Evolutionary conservation across 352 stramenopile species (phyloP).

Genomic region (Pythium aristosporum): DNA sequence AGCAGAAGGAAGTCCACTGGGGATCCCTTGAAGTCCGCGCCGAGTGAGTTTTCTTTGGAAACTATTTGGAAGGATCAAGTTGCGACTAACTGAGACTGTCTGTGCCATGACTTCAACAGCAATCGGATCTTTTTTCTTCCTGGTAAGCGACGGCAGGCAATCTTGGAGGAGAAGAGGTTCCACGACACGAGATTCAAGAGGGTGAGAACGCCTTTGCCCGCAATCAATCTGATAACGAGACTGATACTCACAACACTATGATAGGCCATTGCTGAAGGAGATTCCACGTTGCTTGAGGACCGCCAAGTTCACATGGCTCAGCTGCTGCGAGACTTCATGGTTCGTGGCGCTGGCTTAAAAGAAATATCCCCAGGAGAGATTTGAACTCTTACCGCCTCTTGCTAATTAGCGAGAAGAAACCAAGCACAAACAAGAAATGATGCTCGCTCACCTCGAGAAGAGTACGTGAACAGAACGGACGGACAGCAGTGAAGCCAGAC

Average conservation of each 20-base stretch:
- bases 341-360: slow-evolving; percentile 24
- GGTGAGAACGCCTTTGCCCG: slow-evolving; percentile 9
- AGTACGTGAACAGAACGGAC: slow-evolving; percentile 26
- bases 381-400: neutral
- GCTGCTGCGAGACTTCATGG: slow-evolving; percentile 57
- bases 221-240: neutral
- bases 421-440: slow-evolving; percentile 73
- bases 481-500: neutral
- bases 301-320: slow-evolving; percentile 47
- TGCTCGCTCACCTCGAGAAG: slow-evolving; percentile 72
- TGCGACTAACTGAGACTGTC: neutral
- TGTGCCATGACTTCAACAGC: slow-evolving; percentile 2
- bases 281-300: slow-evolving; percentile 50
- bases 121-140: slow-evolving; percentile 65
- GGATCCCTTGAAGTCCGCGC: slow-evolving; percentile 54
- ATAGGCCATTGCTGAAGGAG: slow-evolving; percentile 31
- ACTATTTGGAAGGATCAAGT: neutral
- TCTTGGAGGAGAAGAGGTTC: slow-evolving; percentile 71
- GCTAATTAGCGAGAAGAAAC: slow-evolving; percentile 56
- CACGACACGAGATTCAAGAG: slow-evolving; percentile 62
- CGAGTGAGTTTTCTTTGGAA: slow-evolving; percentile 36
- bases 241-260: neutral
- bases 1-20: slow-evolving; percentile 56
- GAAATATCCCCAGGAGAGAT: no score
- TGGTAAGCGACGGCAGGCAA: slow-evolving; percentile 54